Evolutionary conservation across 495 filamentous ascomycete species (phyloP).

Genomic region (Neurospora cerealis): DNA sequence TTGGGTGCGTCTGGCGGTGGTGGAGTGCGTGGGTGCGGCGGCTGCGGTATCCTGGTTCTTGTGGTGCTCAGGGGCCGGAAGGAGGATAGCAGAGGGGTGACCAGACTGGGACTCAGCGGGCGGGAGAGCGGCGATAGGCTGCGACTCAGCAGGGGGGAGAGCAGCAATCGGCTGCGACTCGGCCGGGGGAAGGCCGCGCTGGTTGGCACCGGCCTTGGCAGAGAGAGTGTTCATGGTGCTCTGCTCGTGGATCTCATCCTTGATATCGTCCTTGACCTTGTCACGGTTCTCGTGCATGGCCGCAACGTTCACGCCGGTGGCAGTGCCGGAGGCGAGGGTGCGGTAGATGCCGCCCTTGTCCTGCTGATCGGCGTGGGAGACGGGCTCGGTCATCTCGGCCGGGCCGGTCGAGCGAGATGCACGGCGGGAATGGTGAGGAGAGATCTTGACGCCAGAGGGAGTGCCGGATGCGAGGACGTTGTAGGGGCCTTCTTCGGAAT

Average conservation of each 20-base stretch:
- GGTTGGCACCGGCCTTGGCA: background rate
- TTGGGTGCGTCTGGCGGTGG: background rate
- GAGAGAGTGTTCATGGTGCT: background rate
- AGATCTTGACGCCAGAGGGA: slow-evolving; percentile 15
- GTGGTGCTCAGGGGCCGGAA: background rate
- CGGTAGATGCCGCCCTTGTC: slow-evolving; percentile 19
- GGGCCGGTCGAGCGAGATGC: background rate
- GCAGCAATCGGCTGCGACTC: background rate
- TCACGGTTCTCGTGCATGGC: background rate
- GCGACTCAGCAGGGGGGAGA: background rate
- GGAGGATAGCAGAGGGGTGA: background rate
- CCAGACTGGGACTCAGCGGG: background rate
- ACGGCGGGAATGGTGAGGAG: background rate
- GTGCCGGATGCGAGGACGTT: slow-evolving; percentile 17
- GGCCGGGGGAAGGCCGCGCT: background rate
- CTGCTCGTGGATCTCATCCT: background rate
- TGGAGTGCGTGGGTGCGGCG: background rate
- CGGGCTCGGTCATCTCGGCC: slow-evolving; percentile 3
- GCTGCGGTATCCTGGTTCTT: background rate
- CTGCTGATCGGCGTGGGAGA: slow-evolving; percentile 1
- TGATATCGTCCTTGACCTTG: background rate
- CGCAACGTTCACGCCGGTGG: slow-evolving; percentile 17
- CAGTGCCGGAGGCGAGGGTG: slow-evolving; percentile 19
- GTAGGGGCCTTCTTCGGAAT: slow-evolving; percentile 3
- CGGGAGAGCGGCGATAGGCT: background rate